Conservation (phyloP, 2,329 filamentous ascomycete genomes). For the Epichloe hybrida region DNA sequence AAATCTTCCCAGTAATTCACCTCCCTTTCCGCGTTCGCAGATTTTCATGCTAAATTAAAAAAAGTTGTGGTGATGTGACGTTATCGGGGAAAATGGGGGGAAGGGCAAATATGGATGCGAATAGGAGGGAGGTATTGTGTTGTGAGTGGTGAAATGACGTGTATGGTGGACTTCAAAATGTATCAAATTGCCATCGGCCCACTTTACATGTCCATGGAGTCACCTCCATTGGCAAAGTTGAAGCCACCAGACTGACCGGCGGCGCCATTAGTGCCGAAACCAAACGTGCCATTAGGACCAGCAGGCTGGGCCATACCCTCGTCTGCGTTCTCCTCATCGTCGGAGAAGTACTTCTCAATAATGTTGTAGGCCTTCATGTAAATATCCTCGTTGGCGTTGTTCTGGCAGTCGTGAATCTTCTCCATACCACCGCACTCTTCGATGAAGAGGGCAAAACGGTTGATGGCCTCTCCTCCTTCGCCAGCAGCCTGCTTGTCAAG, state of each 20-base stretch:
- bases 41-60: conserved; percentile 22
- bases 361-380: conserved; percentile 99
- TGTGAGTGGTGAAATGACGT: background rate
- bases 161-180: background rate
- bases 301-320: conserved; percentile 61
- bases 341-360: conserved; percentile 99
- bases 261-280: conserved; percentile 55
- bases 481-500: conserved; percentile 89
- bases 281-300: conserved; percentile 59
- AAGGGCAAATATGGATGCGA: conserved; percentile 7
- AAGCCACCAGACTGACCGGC: conserved; percentile 61
- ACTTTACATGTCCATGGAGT: conserved; percentile 54
- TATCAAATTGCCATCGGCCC: background rate
- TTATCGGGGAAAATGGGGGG: conserved; percentile 15
- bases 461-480: conserved; percentile 65
- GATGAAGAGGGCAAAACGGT: conserved; percentile 94
- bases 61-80: conserved; percentile 17
- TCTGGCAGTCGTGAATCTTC: conserved; percentile 99
- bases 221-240: conserved; percentile 71
- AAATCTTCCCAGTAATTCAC: conserved; percentile 12
- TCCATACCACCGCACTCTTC: conserved; percentile 99
- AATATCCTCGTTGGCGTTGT: conserved; percentile 99
- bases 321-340: conserved; percentile 89
- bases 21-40: conserved; percentile 14
- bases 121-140: conserved; percentile 5